Evolutionary conservation across 768 basidiomycete genomes (phyloP).

Genomic region (Agrocybe praecox): DNA sequence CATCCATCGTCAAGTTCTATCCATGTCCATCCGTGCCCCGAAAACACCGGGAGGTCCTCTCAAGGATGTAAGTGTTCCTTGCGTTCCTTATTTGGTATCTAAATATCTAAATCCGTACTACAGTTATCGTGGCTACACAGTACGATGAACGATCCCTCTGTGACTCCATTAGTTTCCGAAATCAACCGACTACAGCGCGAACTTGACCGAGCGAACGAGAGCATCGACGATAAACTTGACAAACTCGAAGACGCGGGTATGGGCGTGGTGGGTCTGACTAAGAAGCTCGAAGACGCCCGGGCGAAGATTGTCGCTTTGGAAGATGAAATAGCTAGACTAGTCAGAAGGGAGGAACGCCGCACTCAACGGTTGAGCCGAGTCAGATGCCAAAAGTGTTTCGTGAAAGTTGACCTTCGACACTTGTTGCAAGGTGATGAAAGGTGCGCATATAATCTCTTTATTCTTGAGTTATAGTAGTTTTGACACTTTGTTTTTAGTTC

Average conservation of each 20-base stretch:
- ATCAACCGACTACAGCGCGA: constrained; percentile 74
- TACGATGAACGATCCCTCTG: constrained; percentile 55
- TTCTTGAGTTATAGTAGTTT: background rate
- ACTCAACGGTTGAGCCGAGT: constrained; percentile 58
- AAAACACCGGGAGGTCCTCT: constrained; percentile 81
- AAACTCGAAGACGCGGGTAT: constrained; percentile 81
- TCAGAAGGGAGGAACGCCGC: constrained; percentile 72
- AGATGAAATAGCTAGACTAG: constrained; percentile 67
- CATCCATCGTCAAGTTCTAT: constrained; percentile 70
- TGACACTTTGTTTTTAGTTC: constrained; percentile 40
- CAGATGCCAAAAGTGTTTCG: constrained; percentile 70
- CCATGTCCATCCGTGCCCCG: constrained; percentile 68
- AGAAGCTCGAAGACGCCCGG: constrained; percentile 73
- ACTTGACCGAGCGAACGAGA: constrained; percentile 79
- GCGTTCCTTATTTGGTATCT: background rate
- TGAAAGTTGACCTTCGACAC: constrained; percentile 57
- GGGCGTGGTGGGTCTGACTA: constrained; percentile 70
- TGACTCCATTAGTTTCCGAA: constrained; percentile 69
- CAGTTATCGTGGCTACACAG: constrained; percentile 78
- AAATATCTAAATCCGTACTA: background rate
- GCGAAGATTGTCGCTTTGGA: constrained; percentile 57
- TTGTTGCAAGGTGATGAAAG: constrained; percentile 59
- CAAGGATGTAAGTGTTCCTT: constrained; percentile 60
- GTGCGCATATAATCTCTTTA: constrained; percentile 34
- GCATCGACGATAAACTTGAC: constrained; percentile 87